Evolutionary conservation across 257 asterid genomes (phyloP), one percentile per base, ranked within the genome.

Genomic region (Nicotiana knightiana): DNA sequence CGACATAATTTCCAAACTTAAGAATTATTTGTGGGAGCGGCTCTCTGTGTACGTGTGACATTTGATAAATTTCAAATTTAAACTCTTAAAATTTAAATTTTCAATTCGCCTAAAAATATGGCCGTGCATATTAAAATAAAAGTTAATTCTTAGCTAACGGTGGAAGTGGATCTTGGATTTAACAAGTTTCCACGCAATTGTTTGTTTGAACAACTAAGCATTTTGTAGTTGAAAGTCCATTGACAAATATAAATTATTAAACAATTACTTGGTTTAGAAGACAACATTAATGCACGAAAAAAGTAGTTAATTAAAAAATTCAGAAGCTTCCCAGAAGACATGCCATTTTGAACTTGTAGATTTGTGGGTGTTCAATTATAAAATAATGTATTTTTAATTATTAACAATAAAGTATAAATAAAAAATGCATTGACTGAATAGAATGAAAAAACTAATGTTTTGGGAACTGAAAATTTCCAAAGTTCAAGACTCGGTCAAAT

Each of bases 241-340:
- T 84, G 83, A 84, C 80, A 58, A 66, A 26, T 75, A 83, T 26
- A 54, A 82, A 24, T 37, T 51, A 51, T 83, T 75, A 81, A 83
- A 81, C 81, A n/a, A 82, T 30, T 48, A 73, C 62, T 73, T 48
- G 16, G 1, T 73, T 57, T 68, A 62, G 82, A 85, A 79, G 84
- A 83, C 87, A 88, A n/a, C 66, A 85, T 87, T 84, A 87, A 88
- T 89, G 84, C 85, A n/a, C 54, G 17, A 21, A 48, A 73, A 48
- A 73, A 71, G 11, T 43, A 8, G 12, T 43, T 46, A 73, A 48
- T 73, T 13, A 26, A 6, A 48, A 86, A 82, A 82, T 43, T 82
- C 76, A 87, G 90, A 81, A 81, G 86, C 87, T 88, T 88, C 90
- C 86, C 89, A 83, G 88, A 89, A 89, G 85, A 91, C 92, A 89